Base-by-base conservation (phyloP, 805 yeast species). In the Candida qinlingensis region DNA sequence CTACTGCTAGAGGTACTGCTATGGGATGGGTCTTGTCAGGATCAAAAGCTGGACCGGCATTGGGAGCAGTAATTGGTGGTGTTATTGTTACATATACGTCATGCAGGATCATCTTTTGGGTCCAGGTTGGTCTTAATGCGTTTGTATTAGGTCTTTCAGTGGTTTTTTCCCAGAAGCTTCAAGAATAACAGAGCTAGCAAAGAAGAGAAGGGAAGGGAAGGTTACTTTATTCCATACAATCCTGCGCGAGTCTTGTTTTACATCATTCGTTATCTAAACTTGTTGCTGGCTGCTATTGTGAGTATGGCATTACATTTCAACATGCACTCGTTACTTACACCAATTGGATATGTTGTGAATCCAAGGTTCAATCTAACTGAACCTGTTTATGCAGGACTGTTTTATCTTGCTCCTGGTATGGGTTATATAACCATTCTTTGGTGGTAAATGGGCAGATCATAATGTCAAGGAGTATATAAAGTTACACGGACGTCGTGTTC, bases 21-120 rank as follows among this genome's bases (percentile, higher is more conserved):
- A 73, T 78, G 74, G 74, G 79, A 3, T 68, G 74, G 69, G 65
- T 72, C 9, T 59, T 79, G 6, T 56, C 69, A 8, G 83, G 83
- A 0, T 67, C 80, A 3, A 83, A 77, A 54, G 46, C 76, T 2
- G 84, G 83, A 0, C 76, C 81, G 6, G 76, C 79, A 3, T 48
- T 76, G 38, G 81, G 81, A 0, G 78, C 81, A 5, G 72, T 77
- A 7, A 37, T 76, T n/a, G 83, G 83, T 19, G 83, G 82, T 11
- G 53, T 76, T 27, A 70, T 78, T 41, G 73, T 77, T 25, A 77
- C 76, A n/a, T 78, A 64, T 49, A 70, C 75, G 0, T 54, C 64
- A 19, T 79, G 85, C 84, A 61, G 83, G 58, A 75, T 74, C 7
- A 74, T 79, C 36, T 78, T 77, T 57, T 75, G 71, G 68, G 66